Percentiles rank a stretch among this genome's conserved stretches.
Evolutionary conservation across 2,329 filamentous ascomycete genomes (phyloP).

Genomic region (Tolypocladium amazonense): DNA sequence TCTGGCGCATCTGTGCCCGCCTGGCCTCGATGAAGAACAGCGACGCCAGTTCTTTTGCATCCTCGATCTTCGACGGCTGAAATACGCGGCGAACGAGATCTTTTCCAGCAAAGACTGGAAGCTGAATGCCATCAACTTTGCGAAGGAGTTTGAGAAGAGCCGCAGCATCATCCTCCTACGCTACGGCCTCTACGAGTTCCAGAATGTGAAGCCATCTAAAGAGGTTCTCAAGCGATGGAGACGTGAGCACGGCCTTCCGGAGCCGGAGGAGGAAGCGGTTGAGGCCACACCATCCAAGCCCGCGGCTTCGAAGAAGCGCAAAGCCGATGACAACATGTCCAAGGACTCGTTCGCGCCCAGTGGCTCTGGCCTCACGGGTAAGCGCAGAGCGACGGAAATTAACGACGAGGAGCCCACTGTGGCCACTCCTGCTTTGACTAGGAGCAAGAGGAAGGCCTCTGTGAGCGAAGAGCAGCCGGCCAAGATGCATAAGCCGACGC

Average conservation of each 20-base stretch:
- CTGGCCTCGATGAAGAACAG: slow-evolving; percentile 47
- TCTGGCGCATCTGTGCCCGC: slow-evolving; percentile 44
- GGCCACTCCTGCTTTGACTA: slow-evolving; percentile 20
- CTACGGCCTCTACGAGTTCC: slow-evolving; percentile 53
- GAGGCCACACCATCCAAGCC: slow-evolving; percentile 15
- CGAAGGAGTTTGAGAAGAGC: slow-evolving; percentile 55
- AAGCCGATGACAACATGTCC: slow-evolving; percentile 41
- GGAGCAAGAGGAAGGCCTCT: slow-evolving; percentile 43
- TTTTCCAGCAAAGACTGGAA: slow-evolving; percentile 53
- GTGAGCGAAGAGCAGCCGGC: slow-evolving; percentile 34
- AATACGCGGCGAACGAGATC: slow-evolving; percentile 51
- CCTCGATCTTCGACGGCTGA: slow-evolving; percentile 49
- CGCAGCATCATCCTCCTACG: slow-evolving; percentile 49
- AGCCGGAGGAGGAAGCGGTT: slow-evolving; percentile 33
- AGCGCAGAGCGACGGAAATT: slow-evolving; percentile 35
- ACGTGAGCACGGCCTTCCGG: slow-evolving; percentile 42
- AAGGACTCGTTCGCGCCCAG: slow-evolving; percentile 24
- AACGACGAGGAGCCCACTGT: slow-evolving; percentile 23
- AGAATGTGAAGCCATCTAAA: slow-evolving; percentile 48
- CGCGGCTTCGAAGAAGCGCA: slow-evolving; percentile 39
- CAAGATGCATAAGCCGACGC: slow-evolving; percentile 39
- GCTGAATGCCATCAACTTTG: slow-evolving; percentile 50
- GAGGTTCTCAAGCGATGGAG: slow-evolving; percentile 49
- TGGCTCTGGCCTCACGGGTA: slow-evolving; percentile 29
- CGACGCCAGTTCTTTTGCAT: slow-evolving; percentile 53